Conservation (phyloP, 257 asterid genomes). For the Cynanchum wilfordii region DNA sequence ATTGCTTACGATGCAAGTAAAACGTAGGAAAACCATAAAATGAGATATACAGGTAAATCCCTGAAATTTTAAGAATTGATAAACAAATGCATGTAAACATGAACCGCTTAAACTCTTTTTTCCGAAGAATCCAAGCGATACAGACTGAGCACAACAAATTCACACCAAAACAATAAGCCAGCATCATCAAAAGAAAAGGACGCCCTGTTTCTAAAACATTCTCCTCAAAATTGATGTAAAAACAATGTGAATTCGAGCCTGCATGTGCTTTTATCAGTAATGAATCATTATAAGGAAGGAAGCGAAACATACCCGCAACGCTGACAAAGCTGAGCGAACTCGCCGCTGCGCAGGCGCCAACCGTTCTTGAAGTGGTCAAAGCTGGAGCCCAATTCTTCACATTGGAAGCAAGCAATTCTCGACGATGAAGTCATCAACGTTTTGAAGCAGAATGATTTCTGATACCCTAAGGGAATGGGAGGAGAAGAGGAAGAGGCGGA, state of each 20-base stretch:
- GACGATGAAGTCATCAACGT: conserved; percentile 14
- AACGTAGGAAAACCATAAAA: conserved; percentile 1
- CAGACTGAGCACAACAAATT: conserved; percentile 1
- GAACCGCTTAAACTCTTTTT: not conserved
- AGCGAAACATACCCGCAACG: conserved; percentile 29
- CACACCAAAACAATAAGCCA: not conserved
- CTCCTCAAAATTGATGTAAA: not conserved
- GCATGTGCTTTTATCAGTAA: not conserved
- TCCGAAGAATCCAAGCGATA: not conserved
- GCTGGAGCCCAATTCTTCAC: conserved; percentile 24
- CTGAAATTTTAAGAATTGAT: not conserved
- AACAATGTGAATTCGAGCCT: conserved; percentile 6
- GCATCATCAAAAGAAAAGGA: not conserved
- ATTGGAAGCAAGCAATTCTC: conserved; percentile 26
- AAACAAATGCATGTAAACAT: not conserved
- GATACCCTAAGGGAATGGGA: not conserved
- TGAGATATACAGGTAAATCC: not conserved
- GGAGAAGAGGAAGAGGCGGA: not conserved
- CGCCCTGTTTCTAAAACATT: not conserved
- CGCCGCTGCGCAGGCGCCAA: conserved; percentile 41
- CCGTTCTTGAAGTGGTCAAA: conserved; percentile 31
- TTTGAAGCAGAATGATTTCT: not conserved
- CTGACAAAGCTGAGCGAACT: conserved; percentile 36
- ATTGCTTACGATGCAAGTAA: conserved; percentile 30
- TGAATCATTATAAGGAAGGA: not conserved